Evolutionary conservation across 495 filamentous ascomycete genomes (phyloP), one percentile per base, ranked within the genome.

Genomic region (Entonaema liquescens): DNA sequence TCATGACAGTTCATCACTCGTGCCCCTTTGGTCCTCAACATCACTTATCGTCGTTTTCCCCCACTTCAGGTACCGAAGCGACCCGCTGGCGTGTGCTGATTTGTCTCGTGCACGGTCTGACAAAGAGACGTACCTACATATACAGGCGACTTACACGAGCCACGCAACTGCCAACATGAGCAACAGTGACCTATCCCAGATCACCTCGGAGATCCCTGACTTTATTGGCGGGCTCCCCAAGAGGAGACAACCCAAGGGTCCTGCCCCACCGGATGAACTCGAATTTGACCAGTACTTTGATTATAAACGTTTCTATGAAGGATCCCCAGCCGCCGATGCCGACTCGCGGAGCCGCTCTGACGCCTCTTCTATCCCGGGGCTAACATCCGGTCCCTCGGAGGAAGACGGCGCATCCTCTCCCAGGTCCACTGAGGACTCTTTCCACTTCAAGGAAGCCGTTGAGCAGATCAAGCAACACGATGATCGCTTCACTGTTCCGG

Each of bases 61-160:
- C 73, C 74, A 74, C 75, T 74, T 74, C 75, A 77, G 75, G 73
- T 77, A 76, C 75, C 75, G 72, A 76, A 58, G 74, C 65, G 74
- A 77, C 75, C 75, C 75, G 75, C 75, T 75, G 68, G 73, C 70
- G 68, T 42, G 59, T 74, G 75, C 75, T 77, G 75, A 77, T 77
- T 77, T 74, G 75, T 76, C 73, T 77, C 74, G 75, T 73, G 70
- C 73, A 76, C 69, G 73, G 75, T 77, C 75, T 76, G 75, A 77
- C 75, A 77, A 74, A 77, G 73, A 54, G 67, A 73, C 67, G 74
- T 77, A 76, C 75, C 67, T 77, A 72, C 74, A 73, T 77, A 74
- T 72, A 74, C 70, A 74, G 62, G 66, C 67, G 75, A 76, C 75
- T 77, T 77, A 77, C 75, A 77, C 70, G 75, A 74, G 70, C 75